Conservation (phyloP, 2,329 filamentous ascomycete species). For the Penicillium sp. region DNA sequence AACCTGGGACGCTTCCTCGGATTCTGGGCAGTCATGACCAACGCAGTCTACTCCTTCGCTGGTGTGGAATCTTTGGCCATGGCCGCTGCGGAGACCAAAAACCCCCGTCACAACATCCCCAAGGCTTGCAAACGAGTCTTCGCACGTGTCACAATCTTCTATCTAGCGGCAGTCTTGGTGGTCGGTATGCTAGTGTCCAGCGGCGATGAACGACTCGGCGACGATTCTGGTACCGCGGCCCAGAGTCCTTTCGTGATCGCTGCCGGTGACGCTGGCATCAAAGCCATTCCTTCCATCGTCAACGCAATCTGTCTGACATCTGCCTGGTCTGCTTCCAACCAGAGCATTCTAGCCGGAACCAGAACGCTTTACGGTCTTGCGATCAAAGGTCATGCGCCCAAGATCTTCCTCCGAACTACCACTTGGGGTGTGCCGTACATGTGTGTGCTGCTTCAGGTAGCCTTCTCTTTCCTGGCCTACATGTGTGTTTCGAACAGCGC, state of each 20-base stretch:
- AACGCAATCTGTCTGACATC: conserved; percentile 78
- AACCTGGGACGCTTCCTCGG: conserved; percentile 68
- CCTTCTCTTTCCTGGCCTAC: conserved; percentile 54
- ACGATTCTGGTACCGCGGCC: conserved; percentile 38
- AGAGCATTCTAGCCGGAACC: conserved; percentile 63
- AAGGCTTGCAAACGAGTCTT: conserved; percentile 62
- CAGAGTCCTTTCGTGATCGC: conserved; percentile 72
- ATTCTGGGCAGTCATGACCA: conserved; percentile 59
- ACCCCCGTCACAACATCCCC: conserved; percentile 60
- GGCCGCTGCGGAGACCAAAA: conserved; percentile 62
- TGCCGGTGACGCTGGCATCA: conserved; percentile 69
- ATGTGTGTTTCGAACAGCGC: conserved; percentile 56
- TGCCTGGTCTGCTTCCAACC: conserved; percentile 72
- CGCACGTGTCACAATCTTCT: conserved; percentile 63
- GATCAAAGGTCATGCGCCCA: conserved; percentile 59
- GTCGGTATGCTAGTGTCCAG: conserved; percentile 67
- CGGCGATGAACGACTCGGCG: conserved; percentile 48
- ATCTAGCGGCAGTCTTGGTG: conserved; percentile 61
- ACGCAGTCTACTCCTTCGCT: conserved; percentile 46
- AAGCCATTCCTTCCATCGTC: conserved; percentile 71
- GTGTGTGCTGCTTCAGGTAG: conserved; percentile 49
- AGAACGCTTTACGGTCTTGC: conserved; percentile 58
- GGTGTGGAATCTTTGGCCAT: conserved; percentile 60
- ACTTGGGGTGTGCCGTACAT: conserved; percentile 53
- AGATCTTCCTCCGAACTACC: conserved; percentile 50